These are phyloP conservation scores for Chrysoporthe cubensis DNA, from an alignment of 2,329 filamentous ascomycete genomes.

Conservation along the genomic window DNA sequence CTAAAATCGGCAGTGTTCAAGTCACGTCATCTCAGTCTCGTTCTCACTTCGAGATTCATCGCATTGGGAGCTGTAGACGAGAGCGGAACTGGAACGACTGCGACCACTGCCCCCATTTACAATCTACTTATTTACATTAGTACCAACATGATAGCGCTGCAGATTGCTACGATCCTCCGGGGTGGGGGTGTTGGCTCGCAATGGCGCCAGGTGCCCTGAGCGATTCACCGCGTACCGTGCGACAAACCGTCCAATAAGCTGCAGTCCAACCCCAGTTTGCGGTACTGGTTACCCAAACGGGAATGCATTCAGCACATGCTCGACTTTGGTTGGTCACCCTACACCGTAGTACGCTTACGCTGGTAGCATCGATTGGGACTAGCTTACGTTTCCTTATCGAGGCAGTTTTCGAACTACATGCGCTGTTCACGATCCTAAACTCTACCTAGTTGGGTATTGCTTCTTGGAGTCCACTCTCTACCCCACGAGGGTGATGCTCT, in stretches of 20 bases:
- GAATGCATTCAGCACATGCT: not conserved
- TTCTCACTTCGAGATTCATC: not conserved
- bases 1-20: not conserved
- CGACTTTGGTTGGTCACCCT: constrained; percentile 2
- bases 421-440: not conserved
- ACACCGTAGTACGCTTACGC: not conserved
- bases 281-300: constrained; percentile 10
- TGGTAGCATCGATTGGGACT: not conserved
- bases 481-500: too few relatives aligned
- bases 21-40: not conserved
- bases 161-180: too few relatives aligned
- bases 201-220: too few relatives aligned
- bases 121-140: not conserved
- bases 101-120: not conserved
- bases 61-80: not conserved
- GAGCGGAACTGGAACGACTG: not conserved
- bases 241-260: not conserved
- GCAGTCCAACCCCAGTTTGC: not conserved
- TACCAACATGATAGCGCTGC: not conserved
- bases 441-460: not conserved
- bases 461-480: too few relatives aligned
- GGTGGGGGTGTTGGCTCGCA: not conserved
- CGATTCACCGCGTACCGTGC: too few relatives aligned
- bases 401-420: not conserved
- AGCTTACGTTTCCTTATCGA: not conserved